phyloP scores from a whole-genome alignment of 1,284 basidiomycete genomes.

The Phenoliferia sp. region DNA sequence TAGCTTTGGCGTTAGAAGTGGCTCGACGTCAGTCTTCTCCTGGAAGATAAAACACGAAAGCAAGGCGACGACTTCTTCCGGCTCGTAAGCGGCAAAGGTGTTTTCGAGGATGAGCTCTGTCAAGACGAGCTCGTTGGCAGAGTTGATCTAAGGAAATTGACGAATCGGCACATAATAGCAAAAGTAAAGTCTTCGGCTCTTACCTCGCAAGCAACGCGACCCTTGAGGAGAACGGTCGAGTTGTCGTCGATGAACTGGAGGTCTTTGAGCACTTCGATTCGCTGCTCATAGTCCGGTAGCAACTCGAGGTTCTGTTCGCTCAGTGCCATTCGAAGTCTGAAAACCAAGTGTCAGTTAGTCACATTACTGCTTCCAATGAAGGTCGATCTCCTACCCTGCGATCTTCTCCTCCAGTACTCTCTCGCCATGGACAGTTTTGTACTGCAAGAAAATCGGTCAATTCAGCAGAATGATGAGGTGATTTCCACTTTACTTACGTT shows the following conservation, averaged over 20 bases:
- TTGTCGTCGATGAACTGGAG: conserved; percentile 90
- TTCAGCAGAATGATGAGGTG: no score
- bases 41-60: conserved; percentile 96
- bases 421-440: conserved; percentile 65
- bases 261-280: conserved; percentile 84
- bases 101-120: conserved; percentile 98
- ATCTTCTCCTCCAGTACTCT: conserved; percentile 70
- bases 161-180: neutral
- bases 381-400: conserved; percentile 44
- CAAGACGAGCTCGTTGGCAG: conserved; percentile 87
- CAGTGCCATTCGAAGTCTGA: conserved; percentile 64
- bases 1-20: conserved; percentile 69
- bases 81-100: conserved; percentile 78
- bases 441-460: conserved; percentile 54
- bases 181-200: neutral
- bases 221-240: conserved; percentile 90
- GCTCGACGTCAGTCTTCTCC: conserved; percentile 88
- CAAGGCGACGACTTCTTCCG: conserved; percentile 95
- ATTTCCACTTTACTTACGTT: conserved; percentile 52
- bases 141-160: conserved; percentile 82
- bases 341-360: neutral
- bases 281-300: conserved; percentile 93
- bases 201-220: conserved; percentile 95
- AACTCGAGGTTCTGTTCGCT: conserved; percentile 96
- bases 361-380: neutral